Evolutionary conservation across 176 grass and related monocot species (phyloP).

Genomic region (Hyparrhenia diplandra): DNA sequence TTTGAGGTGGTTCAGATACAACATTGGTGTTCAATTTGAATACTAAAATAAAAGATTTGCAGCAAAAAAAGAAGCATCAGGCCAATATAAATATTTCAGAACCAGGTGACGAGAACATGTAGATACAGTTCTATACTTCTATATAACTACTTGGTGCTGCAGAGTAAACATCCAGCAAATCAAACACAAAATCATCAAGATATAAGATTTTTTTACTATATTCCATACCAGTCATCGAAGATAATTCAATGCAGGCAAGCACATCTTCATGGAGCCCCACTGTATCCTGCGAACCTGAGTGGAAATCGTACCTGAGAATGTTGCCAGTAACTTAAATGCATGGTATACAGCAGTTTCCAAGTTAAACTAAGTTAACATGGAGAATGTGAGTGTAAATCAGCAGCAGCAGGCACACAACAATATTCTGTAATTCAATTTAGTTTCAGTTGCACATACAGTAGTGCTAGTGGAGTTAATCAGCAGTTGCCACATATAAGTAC

Average conservation of each 20-base stretch:
- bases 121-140: neutral
- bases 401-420: neutral
- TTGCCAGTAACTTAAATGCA: conserved; percentile 10
- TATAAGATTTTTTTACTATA: neutral
- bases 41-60: neutral
- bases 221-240: conserved; percentile 40
- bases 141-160: neutral
- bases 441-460: neutral
- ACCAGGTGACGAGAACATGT: neutral
- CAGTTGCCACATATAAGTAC: neutral
- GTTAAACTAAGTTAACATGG: neutral
- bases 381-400: conserved; percentile 13
- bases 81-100: neutral
- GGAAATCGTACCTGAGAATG: conserved; percentile 61
- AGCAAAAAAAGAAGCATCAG: neutral
- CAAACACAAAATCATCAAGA: neutral
- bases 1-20: neutral
- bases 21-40: neutral
- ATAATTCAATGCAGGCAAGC: conserved; percentile 45
- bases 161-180: neutral
- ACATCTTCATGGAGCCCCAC: conserved; percentile 50
- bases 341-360: neutral
- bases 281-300: conserved; percentile 41
- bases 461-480: neutral
- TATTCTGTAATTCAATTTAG: neutral